Evolutionary conservation across 2,329 filamentous ascomycete genomes (phyloP).

Genomic region (Thelonectria blattea): DNA sequence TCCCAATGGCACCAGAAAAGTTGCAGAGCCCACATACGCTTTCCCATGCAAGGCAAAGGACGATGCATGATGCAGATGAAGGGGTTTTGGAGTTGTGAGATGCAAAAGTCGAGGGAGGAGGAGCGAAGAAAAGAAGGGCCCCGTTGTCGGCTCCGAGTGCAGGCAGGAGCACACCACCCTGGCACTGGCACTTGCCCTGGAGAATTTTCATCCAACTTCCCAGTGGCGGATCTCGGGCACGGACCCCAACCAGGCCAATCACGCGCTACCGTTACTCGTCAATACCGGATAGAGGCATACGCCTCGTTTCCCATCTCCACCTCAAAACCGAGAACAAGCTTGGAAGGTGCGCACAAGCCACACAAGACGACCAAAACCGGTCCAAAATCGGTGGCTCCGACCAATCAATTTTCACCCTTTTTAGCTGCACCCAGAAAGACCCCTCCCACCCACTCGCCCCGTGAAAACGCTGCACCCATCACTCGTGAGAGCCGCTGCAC

Average conservation of each 20-base stretch:
- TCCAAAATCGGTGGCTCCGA: conserved; percentile 5
- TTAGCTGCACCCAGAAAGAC: conserved; percentile 30
- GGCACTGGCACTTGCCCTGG: not conserved
- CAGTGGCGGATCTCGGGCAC: conserved; percentile 23
- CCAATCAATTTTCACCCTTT: conserved; percentile 31
- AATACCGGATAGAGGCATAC: conserved; percentile 33
- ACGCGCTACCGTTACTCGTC: conserved; percentile 12
- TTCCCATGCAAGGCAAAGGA: conserved; percentile 8
- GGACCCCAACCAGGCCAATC: conserved; percentile 23
- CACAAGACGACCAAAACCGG: conserved; percentile 23
- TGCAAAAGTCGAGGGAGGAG: conserved; percentile 12
- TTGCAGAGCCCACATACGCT: conserved; percentile 6
- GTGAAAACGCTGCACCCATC: conserved; percentile 1
- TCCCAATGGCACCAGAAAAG: conserved; percentile 7
- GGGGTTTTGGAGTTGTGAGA: conserved; percentile 32
- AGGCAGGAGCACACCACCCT: not conserved
- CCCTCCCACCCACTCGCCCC: not conserved
- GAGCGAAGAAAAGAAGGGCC: conserved; percentile 1
- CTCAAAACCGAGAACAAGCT: conserved; percentile 26
- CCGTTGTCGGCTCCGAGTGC: conserved; percentile 34
- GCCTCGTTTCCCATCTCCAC: conserved; percentile 25
- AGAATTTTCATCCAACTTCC: conserved; percentile 32
- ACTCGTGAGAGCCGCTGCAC: conserved; percentile 13
- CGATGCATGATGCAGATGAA: conserved; percentile 1
- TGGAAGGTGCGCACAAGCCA: conserved; percentile 24